Evolutionary conservation across 805 yeast species (phyloP), one percentile per base, ranked within the genome.

Genomic region (Kodamaea kaohsiungensis): DNA sequence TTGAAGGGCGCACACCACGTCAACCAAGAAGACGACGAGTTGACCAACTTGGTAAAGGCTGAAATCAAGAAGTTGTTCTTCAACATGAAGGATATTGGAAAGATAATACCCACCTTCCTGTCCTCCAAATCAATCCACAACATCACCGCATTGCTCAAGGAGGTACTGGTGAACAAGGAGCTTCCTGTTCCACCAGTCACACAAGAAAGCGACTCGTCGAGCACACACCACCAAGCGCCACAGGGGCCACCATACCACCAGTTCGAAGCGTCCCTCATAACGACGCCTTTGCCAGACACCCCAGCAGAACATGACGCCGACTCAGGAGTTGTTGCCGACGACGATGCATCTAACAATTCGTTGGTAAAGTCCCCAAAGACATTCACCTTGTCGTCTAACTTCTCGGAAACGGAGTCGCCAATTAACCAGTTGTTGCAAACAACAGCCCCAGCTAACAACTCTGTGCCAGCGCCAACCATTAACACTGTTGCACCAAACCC

Each of bases 311-410:
- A 53, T 43, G 48, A 48, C 39, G 38, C 52, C 54, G 22, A 59
- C 55, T 43, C 58, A 58, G 46, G 59, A 60, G 37, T 59, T 51
- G 47, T 56, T 53, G 17, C 62, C 53, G 55, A 60, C 19, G 70
- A 63, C 42, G 50, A 54, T 12, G 57, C 53, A 42, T 53, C 61
- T 7, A 46, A 53, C 37, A 50, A 49, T 25, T 61, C 69, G 6
- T 61, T 71, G 51, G 77, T 73, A 7, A 75, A 75, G 54, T 72
- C 77, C 8, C 80, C 80, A 18, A 75, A 75, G 59, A 72, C 75
- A 0, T 75, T 67, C 56, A 67, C 76, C 25, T 65, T 75, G 50
- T 61, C 77, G 7, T 40, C 45, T 9, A 63, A 72, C 55, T 67
- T 65, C 59, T 69, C 68, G 48, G 74, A 71, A 22, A 58, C 63